A percentile compares a stretch with the other conserved stretches of the same genome.
Conservation (phyloP, 148 eudicot genomes). For the Rhododendron henanense region DNA sequence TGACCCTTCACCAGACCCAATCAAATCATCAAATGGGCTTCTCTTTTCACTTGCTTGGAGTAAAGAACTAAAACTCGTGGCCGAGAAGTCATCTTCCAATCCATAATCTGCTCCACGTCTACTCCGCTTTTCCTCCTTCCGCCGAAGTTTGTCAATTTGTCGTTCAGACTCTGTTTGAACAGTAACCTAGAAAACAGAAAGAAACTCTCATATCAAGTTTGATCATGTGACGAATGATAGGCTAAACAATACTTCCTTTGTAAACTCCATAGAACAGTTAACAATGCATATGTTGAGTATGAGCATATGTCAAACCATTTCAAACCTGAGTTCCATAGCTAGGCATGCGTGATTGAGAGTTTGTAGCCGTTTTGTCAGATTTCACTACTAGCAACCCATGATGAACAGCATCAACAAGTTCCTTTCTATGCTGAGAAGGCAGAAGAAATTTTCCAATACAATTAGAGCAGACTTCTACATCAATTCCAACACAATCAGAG, state of each 20-base stretch:
- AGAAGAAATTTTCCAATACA: not conserved
- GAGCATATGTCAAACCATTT: not conserved
- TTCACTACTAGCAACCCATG: constrained; percentile 64
- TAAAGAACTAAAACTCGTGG: constrained; percentile 60
- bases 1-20: constrained; percentile 74
- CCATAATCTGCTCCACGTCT: constrained; percentile 78
- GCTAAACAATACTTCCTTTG: not conserved
- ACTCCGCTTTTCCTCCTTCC: constrained; percentile 92
- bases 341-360: constrained; percentile 74
- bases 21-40: constrained; percentile 71
- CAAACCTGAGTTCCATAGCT: constrained; percentile 96
- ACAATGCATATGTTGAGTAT: not conserved
- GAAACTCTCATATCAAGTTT: not conserved
- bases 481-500: not conserved
- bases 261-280: not conserved
- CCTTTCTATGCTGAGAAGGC: constrained; percentile 72
- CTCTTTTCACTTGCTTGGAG: constrained; percentile 95
- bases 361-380: constrained; percentile 61
- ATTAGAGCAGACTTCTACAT: not conserved
- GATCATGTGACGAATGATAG: not conserved
- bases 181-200: constrained; percentile 58
- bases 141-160: constrained; percentile 94
- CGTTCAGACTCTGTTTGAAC: constrained; percentile 82
- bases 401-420: constrained; percentile 73
- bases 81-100: constrained; percentile 60